phyloP scores from a whole-genome alignment of 1,284 basidiomycete genomes.

The Ceratobasidium sp. region DNA sequence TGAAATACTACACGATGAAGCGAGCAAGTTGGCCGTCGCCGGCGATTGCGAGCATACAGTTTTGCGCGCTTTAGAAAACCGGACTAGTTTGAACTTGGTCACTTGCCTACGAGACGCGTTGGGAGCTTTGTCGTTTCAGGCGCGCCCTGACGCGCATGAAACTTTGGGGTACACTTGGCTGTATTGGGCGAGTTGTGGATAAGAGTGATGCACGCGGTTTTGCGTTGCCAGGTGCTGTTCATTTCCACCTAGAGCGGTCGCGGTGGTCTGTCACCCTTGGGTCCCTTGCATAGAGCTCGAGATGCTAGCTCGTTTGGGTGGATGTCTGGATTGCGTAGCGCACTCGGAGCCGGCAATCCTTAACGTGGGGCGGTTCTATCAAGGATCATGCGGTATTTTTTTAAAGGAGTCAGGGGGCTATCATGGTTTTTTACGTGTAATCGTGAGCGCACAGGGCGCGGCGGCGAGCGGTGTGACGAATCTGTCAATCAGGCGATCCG shows the following conservation, averaged over 20 bases:
- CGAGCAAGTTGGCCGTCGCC: background rate
- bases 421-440: background rate
- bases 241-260: background rate
- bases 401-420: background rate
- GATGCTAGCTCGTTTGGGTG: conserved; percentile 4
- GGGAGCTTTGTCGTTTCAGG: background rate
- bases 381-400: background rate
- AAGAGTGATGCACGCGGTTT: background rate
- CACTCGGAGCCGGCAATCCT: background rate
- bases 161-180: background rate
- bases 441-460: background rate
- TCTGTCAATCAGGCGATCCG: background rate
- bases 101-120: background rate
- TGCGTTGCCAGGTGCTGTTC: background rate
- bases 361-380: background rate
- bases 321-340: background rate
- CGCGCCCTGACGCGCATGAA: background rate
- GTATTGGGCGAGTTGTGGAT: background rate
- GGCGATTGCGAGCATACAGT: background rate
- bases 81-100: background rate
- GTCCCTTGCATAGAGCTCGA: no score
- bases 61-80: background rate
- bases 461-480: background rate
- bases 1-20: background rate
- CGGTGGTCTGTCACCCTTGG: background rate